Evolutionary conservation across 1,284 basidiomycete genomes (phyloP).

Genomic region (Trichosporon sp.): DNA sequence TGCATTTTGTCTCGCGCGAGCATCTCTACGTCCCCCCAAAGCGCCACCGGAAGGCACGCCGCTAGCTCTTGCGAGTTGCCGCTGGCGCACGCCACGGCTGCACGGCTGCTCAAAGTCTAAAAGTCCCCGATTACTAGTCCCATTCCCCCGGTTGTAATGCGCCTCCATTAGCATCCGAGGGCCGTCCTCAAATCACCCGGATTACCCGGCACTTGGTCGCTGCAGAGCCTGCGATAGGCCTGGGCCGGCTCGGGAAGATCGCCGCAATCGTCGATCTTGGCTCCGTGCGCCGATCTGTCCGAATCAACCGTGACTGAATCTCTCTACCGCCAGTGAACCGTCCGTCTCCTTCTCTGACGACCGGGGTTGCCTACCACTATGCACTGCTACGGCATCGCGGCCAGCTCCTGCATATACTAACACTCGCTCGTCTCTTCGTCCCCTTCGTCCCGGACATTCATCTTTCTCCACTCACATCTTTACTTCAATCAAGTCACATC

Average conservation of each 20-base stretch:
- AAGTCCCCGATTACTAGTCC: background rate
- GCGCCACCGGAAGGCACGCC: background rate
- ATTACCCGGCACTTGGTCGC: background rate
- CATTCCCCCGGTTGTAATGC: background rate
- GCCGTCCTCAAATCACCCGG: too few species aligned
- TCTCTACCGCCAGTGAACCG: background rate
- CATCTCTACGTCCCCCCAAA: background rate
- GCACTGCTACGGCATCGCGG: background rate
- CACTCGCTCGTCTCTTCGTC: background rate
- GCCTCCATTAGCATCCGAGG: background rate
- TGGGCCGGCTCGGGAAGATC: background rate
- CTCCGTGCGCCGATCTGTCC: background rate
- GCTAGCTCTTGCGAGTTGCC: background rate
- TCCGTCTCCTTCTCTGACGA: background rate
- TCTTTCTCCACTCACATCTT: too few species aligned
- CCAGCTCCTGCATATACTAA: background rate
- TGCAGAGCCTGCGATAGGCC: background rate
- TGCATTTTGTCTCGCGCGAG: background rate
- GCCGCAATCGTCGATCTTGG: background rate
- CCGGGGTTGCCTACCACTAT: background rate
- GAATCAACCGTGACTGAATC: background rate
- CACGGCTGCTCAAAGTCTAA: background rate
- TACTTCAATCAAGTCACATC: too few species aligned
- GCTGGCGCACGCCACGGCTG: too few species aligned
- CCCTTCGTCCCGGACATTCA: background rate